Base-by-base conservation (phyloP, 2,329 filamentous ascomycete species). In the Plenodomus biglobosus region DNA sequence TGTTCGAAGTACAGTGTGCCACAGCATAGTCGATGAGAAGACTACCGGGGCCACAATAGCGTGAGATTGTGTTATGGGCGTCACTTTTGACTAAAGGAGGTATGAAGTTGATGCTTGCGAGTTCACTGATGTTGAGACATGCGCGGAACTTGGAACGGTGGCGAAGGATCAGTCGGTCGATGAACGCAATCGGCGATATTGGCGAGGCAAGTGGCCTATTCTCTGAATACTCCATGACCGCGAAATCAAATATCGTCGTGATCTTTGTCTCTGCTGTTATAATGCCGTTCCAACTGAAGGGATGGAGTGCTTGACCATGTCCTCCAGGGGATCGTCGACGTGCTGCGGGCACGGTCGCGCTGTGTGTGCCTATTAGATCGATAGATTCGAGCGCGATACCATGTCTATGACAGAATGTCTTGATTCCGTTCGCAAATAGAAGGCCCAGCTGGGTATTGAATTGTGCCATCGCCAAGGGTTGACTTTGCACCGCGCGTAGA, bases 61-160 rank as follows among this genome's bases (percentile, higher is more conserved):
- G 80, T 57, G 81, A 78, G 56, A 76, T 77, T 48, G 72, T 75
- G 17, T 65, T 52, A 38, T 72, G 69, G 13, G 67, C 55, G 50
- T 70, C 63, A 22, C 72, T 62, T 17, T 73, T 61, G 22, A 65
- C 65, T 42, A 79, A 73, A 3, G 79, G 76, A 2, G 79, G 80
- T 42, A 84, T 80, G 66, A 84, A 83, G 68, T 78, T 84, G 19
- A 85, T 78, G 55, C 82, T 85, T 22, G 78, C 79, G 36, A 85
- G 82, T 24, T 82, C 81, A 42, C 80, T 80, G 44, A 85, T 84
- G 58, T 84, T 84, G 59, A 85, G 80, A 62, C 81, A 84, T 2
- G 79, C 80, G 20, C 82, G 77, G 7, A 82, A 69, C 64, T 81
- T 83, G 3, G 68, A 78, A 0, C 81, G 77, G 56, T 85, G 79